These are phyloP conservation scores for Backusella liffmaniae DNA, from an alignment of 192 early-diverging fungal species.

Conservation along the genomic window DNA sequence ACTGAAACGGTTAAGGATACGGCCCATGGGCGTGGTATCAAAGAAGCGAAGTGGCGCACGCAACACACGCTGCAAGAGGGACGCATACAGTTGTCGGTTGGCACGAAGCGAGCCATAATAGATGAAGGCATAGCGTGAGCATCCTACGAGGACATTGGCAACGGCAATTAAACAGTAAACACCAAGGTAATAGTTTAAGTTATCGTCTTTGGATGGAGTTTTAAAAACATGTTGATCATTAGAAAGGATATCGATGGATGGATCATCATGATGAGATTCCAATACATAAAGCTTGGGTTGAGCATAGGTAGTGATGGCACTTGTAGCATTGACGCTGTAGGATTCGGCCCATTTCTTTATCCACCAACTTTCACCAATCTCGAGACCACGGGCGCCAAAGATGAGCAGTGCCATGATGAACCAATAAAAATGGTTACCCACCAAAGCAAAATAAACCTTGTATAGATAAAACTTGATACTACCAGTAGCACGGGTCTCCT, in stretches of 20 bases:
- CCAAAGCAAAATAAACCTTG: slow-evolving; percentile 67
- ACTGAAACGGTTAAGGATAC: slow-evolving; percentile 87
- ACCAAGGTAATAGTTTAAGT: slow-evolving; percentile 54
- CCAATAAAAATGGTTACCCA: slow-evolving; percentile 66
- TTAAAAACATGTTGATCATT: background rate
- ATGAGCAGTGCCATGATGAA: slow-evolving; percentile 44
- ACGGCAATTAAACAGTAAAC: slow-evolving; percentile 57
- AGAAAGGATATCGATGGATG: background rate
- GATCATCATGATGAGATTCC: too few relatives aligned
- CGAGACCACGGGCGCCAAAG: slow-evolving; percentile 41
- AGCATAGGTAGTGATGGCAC: background rate
- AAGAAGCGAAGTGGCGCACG: slow-evolving; percentile 84
- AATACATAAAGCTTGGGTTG: background rate
- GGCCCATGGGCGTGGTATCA: slow-evolving; percentile 83
- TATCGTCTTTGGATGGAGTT: slow-evolving; percentile 25
- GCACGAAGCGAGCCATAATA: slow-evolving; percentile 55
- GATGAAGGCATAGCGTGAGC: slow-evolving; percentile 29
- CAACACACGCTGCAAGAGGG: slow-evolving; percentile 56
- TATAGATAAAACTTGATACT: slow-evolving; percentile 76
- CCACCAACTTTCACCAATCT: slow-evolving; percentile 64
- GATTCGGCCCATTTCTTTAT: slow-evolving; percentile 57
- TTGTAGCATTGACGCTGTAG: background rate
- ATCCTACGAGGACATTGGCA: slow-evolving; percentile 21
- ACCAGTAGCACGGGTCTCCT: slow-evolving; percentile 68
- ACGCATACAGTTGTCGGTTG: slow-evolving; percentile 53